Percentiles rank a stretch among this genome's conserved stretches.
Evolutionary conservation across 495 filamentous ascomycete species (phyloP).

Genomic region (Penicillium simplicissimum): DNA sequence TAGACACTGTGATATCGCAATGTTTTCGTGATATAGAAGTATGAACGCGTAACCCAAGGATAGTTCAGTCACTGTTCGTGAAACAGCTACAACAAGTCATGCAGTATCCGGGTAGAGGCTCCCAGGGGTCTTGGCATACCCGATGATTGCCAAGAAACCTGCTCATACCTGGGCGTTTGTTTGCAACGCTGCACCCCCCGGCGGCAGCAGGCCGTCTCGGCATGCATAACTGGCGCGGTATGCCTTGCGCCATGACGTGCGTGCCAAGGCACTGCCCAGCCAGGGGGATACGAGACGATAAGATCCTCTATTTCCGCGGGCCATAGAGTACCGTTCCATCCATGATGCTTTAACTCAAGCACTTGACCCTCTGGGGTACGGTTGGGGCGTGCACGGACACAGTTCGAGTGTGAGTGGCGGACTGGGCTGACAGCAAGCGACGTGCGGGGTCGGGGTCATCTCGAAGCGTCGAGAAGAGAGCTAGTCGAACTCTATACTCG

Average conservation of each 20-base stretch:
- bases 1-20: no score
- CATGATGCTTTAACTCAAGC: not conserved
- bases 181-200: not conserved
- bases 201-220: conserved; percentile 12
- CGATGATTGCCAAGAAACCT: not conserved
- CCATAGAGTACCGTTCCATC: not conserved
- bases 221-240: conserved; percentile 14
- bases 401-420: not conserved
- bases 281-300: conserved; percentile 3
- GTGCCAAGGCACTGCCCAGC: conserved; percentile 22
- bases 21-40: no score
- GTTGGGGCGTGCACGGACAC: conserved; percentile 1
- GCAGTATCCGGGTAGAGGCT: not conserved
- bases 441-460: conserved; percentile 15
- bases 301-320: conserved; percentile 1
- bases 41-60: no score
- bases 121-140: not conserved
- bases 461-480: conserved; percentile 24
- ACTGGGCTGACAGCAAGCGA: not conserved
- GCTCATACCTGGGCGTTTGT: conserved; percentile 7
- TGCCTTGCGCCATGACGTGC: conserved; percentile 26
- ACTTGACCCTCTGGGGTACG: not conserved
- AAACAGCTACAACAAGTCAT: not conserved
- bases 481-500: conserved; percentile 20
- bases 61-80: no score